Base-by-base conservation (phyloP, 495 filamentous ascomycete genomes). In the Penicillium arizonense region DNA sequence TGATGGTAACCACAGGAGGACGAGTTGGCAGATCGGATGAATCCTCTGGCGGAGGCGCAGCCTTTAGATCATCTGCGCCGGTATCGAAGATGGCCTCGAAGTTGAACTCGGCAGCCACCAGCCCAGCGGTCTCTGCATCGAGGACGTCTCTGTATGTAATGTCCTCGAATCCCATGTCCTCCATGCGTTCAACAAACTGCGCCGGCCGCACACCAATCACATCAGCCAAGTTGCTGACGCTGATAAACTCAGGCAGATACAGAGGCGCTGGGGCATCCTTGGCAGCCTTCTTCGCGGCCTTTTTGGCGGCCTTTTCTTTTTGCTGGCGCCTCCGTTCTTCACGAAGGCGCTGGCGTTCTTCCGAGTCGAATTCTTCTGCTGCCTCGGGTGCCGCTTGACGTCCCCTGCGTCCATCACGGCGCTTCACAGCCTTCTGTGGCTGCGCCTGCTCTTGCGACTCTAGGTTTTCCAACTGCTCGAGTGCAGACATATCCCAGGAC, bases 1-100 rank as follows among this genome's bases (percentile, higher is more conserved):
- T 99, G 65, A 99, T 97, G 12, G 95, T 99, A 36, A 99, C 94
- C 12, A 99, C 89, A 5, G 95, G 95, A 7, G 95, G 93, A 36
- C 95, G 82, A 6, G 75, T 59, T 1, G 91, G 91, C 37, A 96
- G 67, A 5, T 68, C 52, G 2, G 87, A 86, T 24, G 78, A 81
- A 59, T 97, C 91, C 58, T 89, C 84, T 5, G 84, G 77, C 12
- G 68, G 63, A 5, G 81, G 76, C 1, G 89, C 87, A n/a, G 91
- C 81, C 56, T 80, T 78, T 11, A 99, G 72, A 63, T 98, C 91
- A 44, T 85, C 77, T 3, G 79, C 76, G 34, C 77, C 82, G 2
- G 68, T 68, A 32, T 94, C 88, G n/a, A 92, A 83, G 18, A 90
- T 87, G 8, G 95, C 88, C 57, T 97, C 93, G 63, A 86, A 97